Base-by-base conservation (phyloP, 768 basidiomycete species). In the Fomitopsis pulvina region DNA sequence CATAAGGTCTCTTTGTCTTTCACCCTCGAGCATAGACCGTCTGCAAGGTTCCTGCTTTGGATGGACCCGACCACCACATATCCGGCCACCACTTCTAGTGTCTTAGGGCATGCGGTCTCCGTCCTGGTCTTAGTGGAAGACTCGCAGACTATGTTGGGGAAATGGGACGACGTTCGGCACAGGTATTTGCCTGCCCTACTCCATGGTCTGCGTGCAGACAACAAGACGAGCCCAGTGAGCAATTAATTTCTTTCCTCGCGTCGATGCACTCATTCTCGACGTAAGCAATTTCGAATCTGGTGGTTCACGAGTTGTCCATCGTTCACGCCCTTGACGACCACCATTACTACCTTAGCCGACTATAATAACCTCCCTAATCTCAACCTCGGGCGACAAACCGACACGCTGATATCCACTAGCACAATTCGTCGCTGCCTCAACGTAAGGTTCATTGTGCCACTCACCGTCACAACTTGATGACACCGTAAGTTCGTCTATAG, bases 41-140 rank as follows among this genome's bases (percentile, higher is more conserved):
- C 47, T 45, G 42, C 45, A 41, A 47, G 28, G 47, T 34, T 34
- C 20, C 41, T 47, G 37, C 56, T 45, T 48, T 48, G 50, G 32
- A 57, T 59, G 57, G 52, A 50, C 52, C 42, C 56, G 44, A 50
- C 54, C 26, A 42, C 52, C 45, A 47, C 58, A 27, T 50, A 45
- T 50, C 49, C 55, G 21, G 59, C 61, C 52, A 50, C 61, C 43
- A 41, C 52, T 26, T 55, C 57, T 14, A 51, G 55, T 41, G 49
- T 48, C 32, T 52, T 59, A 22, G 55, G 59, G 8, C 58, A 64
- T 46, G 52, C 60, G 14, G 52, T 58, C n/a, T 59, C 60, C 16
- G 58, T 63, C 25, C 48, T 64, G n/a, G 58, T 66, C 28, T 59
- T 66, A 46, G 51, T 64, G 41, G 64, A 66, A 52, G 54, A 58